phyloP scores from a whole-genome alignment of 352 stramenopile species.

The Globisporangium viniferum region DNA sequence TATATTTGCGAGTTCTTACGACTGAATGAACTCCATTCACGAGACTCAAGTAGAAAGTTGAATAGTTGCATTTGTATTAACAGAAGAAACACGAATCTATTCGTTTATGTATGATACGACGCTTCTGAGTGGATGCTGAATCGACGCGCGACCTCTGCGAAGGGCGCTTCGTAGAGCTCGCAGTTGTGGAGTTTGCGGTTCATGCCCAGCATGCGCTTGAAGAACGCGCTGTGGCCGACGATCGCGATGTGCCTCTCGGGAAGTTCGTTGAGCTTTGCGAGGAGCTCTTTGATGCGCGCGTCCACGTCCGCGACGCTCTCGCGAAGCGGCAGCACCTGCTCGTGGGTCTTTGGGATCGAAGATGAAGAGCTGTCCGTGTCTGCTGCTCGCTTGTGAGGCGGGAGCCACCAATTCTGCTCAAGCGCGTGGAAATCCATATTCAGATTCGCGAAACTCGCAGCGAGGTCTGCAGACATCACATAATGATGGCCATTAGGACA shows the following conservation, averaged over 20 bases:
- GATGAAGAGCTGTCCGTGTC: constrained; percentile 16
- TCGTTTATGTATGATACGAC: not conserved
- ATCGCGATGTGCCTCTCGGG: constrained; percentile 73
- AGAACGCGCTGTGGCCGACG: constrained; percentile 81
- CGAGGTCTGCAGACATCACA: constrained; percentile 23
- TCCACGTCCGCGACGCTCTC: constrained; percentile 62
- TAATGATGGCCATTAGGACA: not conserved
- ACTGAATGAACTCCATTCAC: not conserved
- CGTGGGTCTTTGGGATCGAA: constrained; percentile 22
- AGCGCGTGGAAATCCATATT: constrained; percentile 47
- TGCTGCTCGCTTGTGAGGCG: constrained; percentile 28
- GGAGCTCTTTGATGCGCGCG: constrained; percentile 59
- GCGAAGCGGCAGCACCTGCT: constrained; percentile 54
- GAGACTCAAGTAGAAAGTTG: not conserved
- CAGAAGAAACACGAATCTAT: not conserved
- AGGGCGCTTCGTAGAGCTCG: constrained; percentile 51
- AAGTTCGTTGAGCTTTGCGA: constrained; percentile 44
- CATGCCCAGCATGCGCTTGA: constrained; percentile 84
- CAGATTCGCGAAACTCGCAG: constrained; percentile 27
- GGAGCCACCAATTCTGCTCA: constrained; percentile 65
- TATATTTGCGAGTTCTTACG: not conserved
- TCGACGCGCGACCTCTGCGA: constrained; percentile 24
- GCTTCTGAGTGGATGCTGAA: constrained; percentile 12
- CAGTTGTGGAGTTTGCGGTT: constrained; percentile 79
- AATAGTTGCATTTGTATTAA: not conserved